Evolutionary conservation across 768 basidiomycete genomes (phyloP), one percentile per base, ranked within the genome.

Genomic region (Cytidiella melzeri): DNA sequence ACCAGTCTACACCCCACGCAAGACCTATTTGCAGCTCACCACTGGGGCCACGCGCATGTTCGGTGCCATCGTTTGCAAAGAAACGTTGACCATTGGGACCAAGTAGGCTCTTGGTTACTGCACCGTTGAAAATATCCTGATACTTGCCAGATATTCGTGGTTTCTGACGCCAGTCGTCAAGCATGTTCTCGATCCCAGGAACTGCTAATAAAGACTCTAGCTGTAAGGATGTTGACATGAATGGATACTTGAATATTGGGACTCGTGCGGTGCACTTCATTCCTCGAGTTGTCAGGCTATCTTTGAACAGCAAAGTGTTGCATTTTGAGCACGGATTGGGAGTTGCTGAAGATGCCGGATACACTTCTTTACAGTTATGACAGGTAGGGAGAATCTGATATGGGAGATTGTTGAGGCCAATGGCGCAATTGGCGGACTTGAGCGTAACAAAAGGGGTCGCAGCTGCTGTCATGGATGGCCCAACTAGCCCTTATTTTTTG

Each of bases 1-100:
- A 69, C 66, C 67, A 70, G 28, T 69, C 67, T 11, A 65, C 45
- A 0, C 67, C 64, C 12, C 62, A 48, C 0, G 61, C 60, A 0
- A 69, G 30, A 0, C 63, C 67, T 43, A 69, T 57, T 0, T 59
- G 53, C 1, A 68, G 56, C 45, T 68, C 64, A 0, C 61, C 62
- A 13, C 52, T 51, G 15, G 19, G 15, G 13, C 24, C 45, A 18
- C n/a, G 30, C 15, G 15, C 9, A 6, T 5, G 25, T 5, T 19
- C 13, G 7, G 30, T 34, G 7, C 9, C 9, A 34, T 34, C 30
- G 15, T 15, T 9, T 7, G 15, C 40, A 37, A 47, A 47, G 28
- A 47, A 47, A 11, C 27, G 45, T 13, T n/a, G 6, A 13, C 34
- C 27, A 47, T 47, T 28, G 7, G 45, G 45, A n/a, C 27, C 45